phyloP scores from a whole-genome alignment of 2,329 filamentous ascomycete species.

The Byssoonygena ceratinophila region DNA sequence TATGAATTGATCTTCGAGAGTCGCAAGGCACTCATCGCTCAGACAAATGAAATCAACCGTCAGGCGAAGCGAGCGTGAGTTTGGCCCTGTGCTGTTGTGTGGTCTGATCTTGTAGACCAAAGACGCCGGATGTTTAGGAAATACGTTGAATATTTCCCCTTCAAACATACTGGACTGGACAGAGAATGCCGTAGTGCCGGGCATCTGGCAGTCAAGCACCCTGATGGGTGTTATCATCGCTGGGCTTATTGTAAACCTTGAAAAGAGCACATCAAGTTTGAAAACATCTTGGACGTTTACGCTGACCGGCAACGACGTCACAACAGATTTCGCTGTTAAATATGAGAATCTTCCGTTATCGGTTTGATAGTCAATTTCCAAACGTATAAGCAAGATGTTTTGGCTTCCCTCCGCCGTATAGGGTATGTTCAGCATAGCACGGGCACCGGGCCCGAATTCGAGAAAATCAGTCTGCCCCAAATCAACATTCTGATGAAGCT shows the following conservation, averaged over 20 bases:
- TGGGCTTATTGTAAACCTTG: slow-evolving; percentile 81
- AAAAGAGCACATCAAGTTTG: slow-evolving; percentile 71
- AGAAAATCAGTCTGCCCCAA: slow-evolving; percentile 40
- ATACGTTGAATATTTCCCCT: slow-evolving; percentile 50
- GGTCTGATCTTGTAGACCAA: slow-evolving; percentile 64
- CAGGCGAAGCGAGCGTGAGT: slow-evolving; percentile 43
- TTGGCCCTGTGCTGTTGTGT: slow-evolving; percentile 31
- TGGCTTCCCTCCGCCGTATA: slow-evolving; percentile 75
- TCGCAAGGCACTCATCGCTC: slow-evolving; percentile 56
- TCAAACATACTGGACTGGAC: slow-evolving; percentile 40
- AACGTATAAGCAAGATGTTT: slow-evolving; percentile 56
- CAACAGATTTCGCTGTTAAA: slow-evolving; percentile 51
- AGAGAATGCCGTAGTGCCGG: slow-evolving; percentile 56
- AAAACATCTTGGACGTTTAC: slow-evolving; percentile 97
- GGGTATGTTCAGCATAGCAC: slow-evolving; percentile 50
- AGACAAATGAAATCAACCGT: slow-evolving; percentile 66
- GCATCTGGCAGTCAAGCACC: slow-evolving; percentile 59
- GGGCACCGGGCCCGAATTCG: slow-evolving; percentile 24
- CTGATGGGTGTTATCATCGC: slow-evolving; percentile 64
- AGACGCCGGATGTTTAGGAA: slow-evolving; percentile 69
- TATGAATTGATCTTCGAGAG: slow-evolving; percentile 39
- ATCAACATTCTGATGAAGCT: slow-evolving; percentile 35
- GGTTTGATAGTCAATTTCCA: slow-evolving; percentile 68
- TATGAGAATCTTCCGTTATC: slow-evolving; percentile 55
- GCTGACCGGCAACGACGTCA: slow-evolving; percentile 69